A percentile compares a stretch with the other conserved stretches of the same genome.
Evolutionary conservation across 1,284 basidiomycete genomes (phyloP).

Genomic region (Heterobasidion annosum): DNA sequence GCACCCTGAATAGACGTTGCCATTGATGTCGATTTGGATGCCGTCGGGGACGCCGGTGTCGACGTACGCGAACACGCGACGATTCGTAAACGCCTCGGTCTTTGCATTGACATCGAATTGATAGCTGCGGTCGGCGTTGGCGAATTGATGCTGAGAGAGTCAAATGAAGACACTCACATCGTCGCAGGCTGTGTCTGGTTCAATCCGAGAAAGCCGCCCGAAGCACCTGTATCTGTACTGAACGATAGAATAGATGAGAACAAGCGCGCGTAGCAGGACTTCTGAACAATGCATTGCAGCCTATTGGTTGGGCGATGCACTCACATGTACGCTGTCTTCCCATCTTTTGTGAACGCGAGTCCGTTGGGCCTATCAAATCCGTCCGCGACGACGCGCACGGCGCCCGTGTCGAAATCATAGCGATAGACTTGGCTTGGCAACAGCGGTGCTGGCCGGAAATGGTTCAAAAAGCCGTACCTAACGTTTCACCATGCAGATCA

Average conservation of each 20-base stretch:
- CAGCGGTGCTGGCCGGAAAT: conserved; percentile 38
- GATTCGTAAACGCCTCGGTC: conserved; percentile 48
- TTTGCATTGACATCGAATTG: conserved; percentile 59
- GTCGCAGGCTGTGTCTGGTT: conserved; percentile 60
- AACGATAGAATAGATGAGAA: background rate
- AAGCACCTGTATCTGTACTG: conserved; percentile 47
- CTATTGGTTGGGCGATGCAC: background rate
- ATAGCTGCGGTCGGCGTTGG: conserved; percentile 38
- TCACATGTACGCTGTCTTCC: conserved; percentile 7
- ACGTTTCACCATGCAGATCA: no score
- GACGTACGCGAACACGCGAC: conserved; percentile 63
- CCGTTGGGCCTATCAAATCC: conserved; percentile 5
- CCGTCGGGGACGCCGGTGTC: conserved; percentile 60
- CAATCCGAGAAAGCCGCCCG: conserved; percentile 38
- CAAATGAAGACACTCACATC: conserved; percentile 35
- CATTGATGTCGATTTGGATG: conserved; percentile 47
- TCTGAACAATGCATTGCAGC: background rate
- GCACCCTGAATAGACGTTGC: conserved; percentile 63
- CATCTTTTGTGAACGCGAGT: conserved; percentile 7
- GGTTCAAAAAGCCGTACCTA: conserved; percentile 56
- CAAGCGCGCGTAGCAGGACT: background rate
- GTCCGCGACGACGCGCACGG: conserved; percentile 7
- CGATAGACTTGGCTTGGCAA: conserved; percentile 7
- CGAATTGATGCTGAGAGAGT: background rate
- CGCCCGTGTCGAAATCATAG: conserved; percentile 1